Conservation (phyloP, 1,284 basidiomycete genomes). For the Marasmius fiardii region DNA sequence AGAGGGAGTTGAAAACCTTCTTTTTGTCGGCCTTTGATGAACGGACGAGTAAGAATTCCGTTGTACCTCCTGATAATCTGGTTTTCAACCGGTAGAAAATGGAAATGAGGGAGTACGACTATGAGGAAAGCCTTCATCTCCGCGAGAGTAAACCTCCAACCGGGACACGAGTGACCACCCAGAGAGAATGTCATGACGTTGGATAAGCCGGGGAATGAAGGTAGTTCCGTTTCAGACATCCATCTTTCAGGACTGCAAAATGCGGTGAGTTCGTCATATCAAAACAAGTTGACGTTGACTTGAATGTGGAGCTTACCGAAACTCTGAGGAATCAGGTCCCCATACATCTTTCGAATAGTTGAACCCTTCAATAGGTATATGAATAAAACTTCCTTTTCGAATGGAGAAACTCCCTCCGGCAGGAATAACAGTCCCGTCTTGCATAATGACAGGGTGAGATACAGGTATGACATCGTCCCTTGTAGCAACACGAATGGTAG, state of each 20-base stretch:
- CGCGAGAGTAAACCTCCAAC: constrained; percentile 40
- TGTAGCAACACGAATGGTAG: constrained; percentile 49
- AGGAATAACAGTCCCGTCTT: constrained; percentile 36
- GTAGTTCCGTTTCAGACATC: constrained; percentile 27
- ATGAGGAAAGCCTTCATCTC: constrained; percentile 50
- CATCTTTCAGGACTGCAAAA: constrained; percentile 46
- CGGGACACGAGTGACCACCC: constrained; percentile 47
- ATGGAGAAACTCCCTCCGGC: constrained; percentile 34
- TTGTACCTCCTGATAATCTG: constrained; percentile 42
- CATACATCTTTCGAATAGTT: constrained; percentile 48
- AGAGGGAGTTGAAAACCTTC: constrained; percentile 38
- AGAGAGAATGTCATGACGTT: constrained; percentile 54
- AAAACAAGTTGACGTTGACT: too few species aligned
- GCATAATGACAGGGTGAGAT: constrained; percentile 40
- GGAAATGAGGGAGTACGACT: constrained; percentile 38
- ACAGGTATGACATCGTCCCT: constrained; percentile 50
- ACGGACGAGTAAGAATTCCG: constrained; percentile 44
- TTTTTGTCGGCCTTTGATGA: constrained; percentile 34
- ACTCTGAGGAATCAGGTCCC: constrained; percentile 46
- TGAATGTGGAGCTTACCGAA: constrained; percentile 41
- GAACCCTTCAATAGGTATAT: constrained; percentile 54
- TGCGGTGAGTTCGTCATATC: constrained; percentile 5
- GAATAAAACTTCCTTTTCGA: constrained; percentile 48
- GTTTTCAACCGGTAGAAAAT: constrained; percentile 37
- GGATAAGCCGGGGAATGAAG: constrained; percentile 40